A percentile compares a stretch with the other conserved stretches of the same genome.
Conservation (phyloP, 2,329 filamentous ascomycete species). For the Curvularia hawaiiensis region DNA sequence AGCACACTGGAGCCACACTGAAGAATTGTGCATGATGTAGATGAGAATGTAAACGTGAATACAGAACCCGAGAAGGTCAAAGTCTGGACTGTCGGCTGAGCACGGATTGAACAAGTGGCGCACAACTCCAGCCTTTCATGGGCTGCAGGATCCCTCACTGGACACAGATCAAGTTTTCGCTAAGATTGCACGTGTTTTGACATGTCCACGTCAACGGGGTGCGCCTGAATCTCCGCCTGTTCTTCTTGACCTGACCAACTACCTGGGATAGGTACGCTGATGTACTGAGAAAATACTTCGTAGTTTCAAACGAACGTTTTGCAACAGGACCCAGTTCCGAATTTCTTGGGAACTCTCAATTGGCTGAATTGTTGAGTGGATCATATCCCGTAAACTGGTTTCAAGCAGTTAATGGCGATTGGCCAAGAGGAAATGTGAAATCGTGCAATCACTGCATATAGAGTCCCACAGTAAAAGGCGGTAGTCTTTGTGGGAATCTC, state of each 20-base stretch:
- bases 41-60: not conserved
- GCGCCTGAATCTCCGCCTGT: not conserved
- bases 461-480: constrained; percentile 4
- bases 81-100: not conserved
- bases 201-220: constrained; percentile 4
- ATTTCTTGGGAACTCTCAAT: not conserved
- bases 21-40: not conserved
- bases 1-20: not conserved
- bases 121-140: not conserved
- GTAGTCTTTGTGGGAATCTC: constrained; percentile 1
- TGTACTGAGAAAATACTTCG: not conserved
- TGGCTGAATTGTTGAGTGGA: not conserved
- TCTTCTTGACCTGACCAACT: constrained; percentile 3
- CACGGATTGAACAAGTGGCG: not conserved
- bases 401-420: not conserved
- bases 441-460: constrained; percentile 12
- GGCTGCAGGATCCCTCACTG: constrained; percentile 5
- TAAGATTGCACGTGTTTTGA: constrained; percentile 8
- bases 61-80: not conserved
- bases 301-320: not conserved
- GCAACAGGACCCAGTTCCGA: no score
- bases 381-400: constrained; percentile 3
- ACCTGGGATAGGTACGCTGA: not conserved
- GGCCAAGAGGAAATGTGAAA: not conserved
- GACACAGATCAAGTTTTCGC: not conserved